Conservation (phyloP, 2,329 filamentous ascomycete genomes). For the Cladosporium austrohemisphaericum region DNA sequence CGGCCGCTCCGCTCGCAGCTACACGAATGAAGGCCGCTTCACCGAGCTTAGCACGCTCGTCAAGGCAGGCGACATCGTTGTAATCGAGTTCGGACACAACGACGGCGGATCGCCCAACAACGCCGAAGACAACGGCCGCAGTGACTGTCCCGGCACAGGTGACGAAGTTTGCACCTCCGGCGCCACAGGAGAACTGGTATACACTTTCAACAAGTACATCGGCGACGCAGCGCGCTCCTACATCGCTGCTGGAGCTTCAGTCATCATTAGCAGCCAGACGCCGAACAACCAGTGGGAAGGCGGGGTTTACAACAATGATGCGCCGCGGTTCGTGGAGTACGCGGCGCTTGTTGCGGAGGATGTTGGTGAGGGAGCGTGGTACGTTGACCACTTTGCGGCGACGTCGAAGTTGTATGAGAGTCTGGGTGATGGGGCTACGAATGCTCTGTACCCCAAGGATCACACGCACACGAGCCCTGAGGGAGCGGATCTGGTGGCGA, state of each 20-base stretch:
- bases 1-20: conserved; percentile 64
- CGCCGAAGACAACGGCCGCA: conserved; percentile 57
- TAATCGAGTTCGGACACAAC: conserved; percentile 72
- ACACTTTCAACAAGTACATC: conserved; percentile 60
- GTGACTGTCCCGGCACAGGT: conserved; percentile 55
- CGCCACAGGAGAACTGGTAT: conserved; percentile 41
- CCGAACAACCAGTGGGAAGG: conserved; percentile 62
- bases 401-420: conserved; percentile 52
- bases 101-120: conserved; percentile 57
- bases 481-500: conserved; percentile 54
- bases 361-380: conserved; percentile 37
- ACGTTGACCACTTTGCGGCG: conserved; percentile 60
- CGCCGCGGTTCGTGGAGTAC: conserved; percentile 56
- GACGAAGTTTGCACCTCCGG: conserved; percentile 54
- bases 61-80: conserved; percentile 58
- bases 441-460: conserved; percentile 55
- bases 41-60: conserved; percentile 52
- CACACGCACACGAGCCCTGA: conserved; percentile 60
- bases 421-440: conserved; percentile 49
- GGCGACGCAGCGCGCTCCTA: conserved; percentile 54
- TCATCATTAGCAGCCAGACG: conserved; percentile 57
- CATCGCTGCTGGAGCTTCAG: conserved; percentile 55
- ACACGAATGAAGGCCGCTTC: conserved; percentile 64
- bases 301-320: conserved; percentile 48
- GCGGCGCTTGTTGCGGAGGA: conserved; percentile 50